phyloP scores from a whole-genome alignment of 73 alveolate species.

The Paramecium sexaurelia region DNA sequence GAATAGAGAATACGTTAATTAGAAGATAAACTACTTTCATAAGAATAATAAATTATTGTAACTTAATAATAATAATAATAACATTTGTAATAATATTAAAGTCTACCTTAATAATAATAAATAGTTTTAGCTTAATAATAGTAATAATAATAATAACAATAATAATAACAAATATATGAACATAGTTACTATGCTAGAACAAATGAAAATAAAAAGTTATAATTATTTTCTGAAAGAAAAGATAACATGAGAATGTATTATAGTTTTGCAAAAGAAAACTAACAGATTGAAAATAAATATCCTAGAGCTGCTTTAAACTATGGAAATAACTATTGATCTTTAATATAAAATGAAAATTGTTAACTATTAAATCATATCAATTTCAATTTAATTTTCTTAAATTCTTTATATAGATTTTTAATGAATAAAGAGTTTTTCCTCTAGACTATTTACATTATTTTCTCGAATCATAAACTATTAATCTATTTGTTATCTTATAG shows the following conservation, averaged over 20 bases:
- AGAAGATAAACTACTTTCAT: neutral
- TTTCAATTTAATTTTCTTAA: neutral
- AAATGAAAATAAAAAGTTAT: neutral
- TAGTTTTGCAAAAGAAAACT: slow-evolving; percentile 1
- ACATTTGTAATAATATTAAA: neutral
- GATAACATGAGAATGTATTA: neutral
- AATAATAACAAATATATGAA: neutral
- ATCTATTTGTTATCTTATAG: no score
- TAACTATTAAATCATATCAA: neutral
- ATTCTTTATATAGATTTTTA: no score
- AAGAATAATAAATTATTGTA: neutral
- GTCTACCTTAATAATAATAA: neutral
- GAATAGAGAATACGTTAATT: slow-evolving; percentile 1
- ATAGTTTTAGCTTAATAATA: neutral
- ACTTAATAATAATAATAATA: neutral
- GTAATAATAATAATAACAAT: neutral
- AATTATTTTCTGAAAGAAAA: neutral
- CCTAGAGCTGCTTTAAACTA: slow-evolving; percentile 6
- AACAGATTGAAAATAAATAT: neutral
- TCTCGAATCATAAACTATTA: no score
- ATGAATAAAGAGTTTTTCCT: no score
- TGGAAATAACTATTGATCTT: slow-evolving; percentile 6
- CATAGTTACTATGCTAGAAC: neutral
- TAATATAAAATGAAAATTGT: no score
- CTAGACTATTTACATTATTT: no score